These are phyloP conservation scores for Mortierella sp. DNA, from an alignment of 371 early-diverging fungal species.

Conservation along the genomic window DNA sequence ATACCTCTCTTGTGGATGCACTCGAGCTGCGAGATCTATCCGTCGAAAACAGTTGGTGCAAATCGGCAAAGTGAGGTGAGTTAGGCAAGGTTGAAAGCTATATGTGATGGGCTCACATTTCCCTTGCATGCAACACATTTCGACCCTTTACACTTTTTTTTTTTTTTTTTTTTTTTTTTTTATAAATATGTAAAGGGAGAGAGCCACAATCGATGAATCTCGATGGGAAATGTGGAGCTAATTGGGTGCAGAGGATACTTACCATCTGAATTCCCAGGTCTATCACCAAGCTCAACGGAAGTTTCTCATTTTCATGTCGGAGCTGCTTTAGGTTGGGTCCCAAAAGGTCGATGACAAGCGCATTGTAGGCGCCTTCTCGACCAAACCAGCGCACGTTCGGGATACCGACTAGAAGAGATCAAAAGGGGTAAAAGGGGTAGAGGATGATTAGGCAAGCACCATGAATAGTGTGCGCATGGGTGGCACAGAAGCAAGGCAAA, in stretches of 20 bases:
- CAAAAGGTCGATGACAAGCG: constrained; percentile 95
- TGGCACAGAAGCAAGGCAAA: constrained; percentile 21
- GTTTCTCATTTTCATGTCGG: constrained; percentile 59
- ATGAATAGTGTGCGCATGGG: constrained; percentile 17
- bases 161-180: too few species aligned
- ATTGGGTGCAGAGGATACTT: constrained; percentile 18
- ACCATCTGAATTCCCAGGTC: constrained; percentile 70
- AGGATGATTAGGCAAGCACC: constrained; percentile 7
- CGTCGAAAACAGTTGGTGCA: too few species aligned
- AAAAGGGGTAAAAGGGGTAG: too few species aligned
- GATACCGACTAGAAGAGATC: constrained; percentile 68
- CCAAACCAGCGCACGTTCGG: constrained; percentile 92
- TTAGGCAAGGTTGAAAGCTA: too few species aligned
- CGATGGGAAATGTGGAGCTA: neutral
- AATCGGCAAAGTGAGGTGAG: neutral
- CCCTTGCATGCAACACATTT: too few species aligned
- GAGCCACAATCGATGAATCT: neutral
- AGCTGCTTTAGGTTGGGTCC: constrained; percentile 95
- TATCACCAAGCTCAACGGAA: constrained; percentile 62
- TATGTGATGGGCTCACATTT: too few species aligned
- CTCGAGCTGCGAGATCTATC: constrained; percentile 84
- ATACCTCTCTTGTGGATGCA: constrained; percentile 89
- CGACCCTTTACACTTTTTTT: too few species aligned
- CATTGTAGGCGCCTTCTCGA: constrained; percentile 88
- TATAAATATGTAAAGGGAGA: neutral